Percentiles rank a stretch among this genome's conserved stretches.
These are phyloP conservation scores for Verticillium dahliae DNA, from an alignment of 2,329 filamentous ascomycete genomes.

Conservation along the genomic window DNA sequence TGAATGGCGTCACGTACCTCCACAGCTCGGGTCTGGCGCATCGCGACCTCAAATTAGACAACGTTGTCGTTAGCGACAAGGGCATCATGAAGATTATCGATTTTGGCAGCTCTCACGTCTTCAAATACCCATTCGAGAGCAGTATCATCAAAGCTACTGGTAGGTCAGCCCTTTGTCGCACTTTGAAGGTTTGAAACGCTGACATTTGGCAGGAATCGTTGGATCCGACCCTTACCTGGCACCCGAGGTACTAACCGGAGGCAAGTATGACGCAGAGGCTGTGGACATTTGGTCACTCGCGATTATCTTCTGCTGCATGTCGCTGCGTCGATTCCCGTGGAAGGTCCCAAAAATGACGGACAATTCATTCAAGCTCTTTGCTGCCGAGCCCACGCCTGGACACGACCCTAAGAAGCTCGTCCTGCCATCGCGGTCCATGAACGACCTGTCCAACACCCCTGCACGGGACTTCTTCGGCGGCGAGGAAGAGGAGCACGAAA, in stretches of 20 bases:
- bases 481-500: conserved; percentile 23
- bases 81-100: conserved; percentile 99
- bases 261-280: conserved; percentile 87
- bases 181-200: not conserved
- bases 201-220: conserved; percentile 49
- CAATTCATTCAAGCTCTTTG: conserved; percentile 92
- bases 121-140: conserved; percentile 93
- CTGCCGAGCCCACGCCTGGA: conserved; percentile 74
- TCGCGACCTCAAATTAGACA: conserved; percentile 92
- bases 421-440: conserved; percentile 35
- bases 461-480: conserved; percentile 30
- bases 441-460: conserved; percentile 32
- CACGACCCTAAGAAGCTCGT: conserved; percentile 51
- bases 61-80: conserved; percentile 91
- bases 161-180: conserved; percentile 32
- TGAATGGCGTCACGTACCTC: conserved; percentile 89
- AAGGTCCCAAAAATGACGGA: conserved; percentile 88
- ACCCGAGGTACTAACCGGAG: conserved; percentile 90
- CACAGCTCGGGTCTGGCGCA: conserved; percentile 94
- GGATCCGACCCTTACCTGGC: conserved; percentile 91
- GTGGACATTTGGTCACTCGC: conserved; percentile 97
- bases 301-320: conserved; percentile 99
- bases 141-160: conserved; percentile 76
- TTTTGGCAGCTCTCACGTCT: conserved; percentile 95
- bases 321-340: conserved; percentile 89